Evolutionary conservation across 306 rosid genomes (phyloP).

Genomic region (Vigna nakashimae): DNA sequence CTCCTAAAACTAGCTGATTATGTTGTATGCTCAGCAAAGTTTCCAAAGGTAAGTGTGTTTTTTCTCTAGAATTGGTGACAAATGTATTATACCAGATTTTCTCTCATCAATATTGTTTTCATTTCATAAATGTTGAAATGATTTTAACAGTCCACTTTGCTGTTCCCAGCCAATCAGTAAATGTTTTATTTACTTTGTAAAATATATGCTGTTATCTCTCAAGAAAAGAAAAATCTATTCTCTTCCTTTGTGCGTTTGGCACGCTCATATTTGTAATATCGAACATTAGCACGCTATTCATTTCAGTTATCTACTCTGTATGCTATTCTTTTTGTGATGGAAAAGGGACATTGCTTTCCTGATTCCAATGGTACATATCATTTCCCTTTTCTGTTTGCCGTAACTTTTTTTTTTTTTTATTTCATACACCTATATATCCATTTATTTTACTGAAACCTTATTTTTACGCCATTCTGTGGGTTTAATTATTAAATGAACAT

Average conservation of each 20-base stretch:
- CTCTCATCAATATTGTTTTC: slow-evolving; percentile 29
- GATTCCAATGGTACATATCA: slow-evolving; percentile 25
- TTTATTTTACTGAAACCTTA: slow-evolving; percentile 29
- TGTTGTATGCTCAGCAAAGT: slow-evolving; percentile 77
- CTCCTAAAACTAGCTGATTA: slow-evolving; percentile 76
- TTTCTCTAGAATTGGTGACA: slow-evolving; percentile 35
- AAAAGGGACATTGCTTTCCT: slow-evolving; percentile 19
- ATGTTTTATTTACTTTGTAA: slow-evolving; percentile 25
- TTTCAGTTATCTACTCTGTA: slow-evolving; percentile 23
- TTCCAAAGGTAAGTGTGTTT: slow-evolving; percentile 76
- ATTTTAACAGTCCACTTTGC: slow-evolving; percentile 34
- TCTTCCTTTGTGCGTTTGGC: background rate
- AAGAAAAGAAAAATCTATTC: slow-evolving; percentile 4
- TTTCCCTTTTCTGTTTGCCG: slow-evolving; percentile 11
- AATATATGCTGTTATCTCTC: slow-evolving; percentile 16
- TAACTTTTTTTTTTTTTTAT: background rate
- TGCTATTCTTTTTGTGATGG: slow-evolving; percentile 19
- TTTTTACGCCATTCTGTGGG: slow-evolving; percentile 32
- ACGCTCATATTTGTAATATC: slow-evolving; percentile 5
- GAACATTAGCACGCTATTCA: background rate
- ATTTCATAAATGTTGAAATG: slow-evolving; percentile 29
- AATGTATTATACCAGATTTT: slow-evolving; percentile 21
- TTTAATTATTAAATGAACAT: slow-evolving; percentile 15
- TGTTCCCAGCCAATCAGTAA: slow-evolving; percentile 3
- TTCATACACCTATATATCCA: slow-evolving; percentile 5